A percentile compares a stretch with the other conserved stretches of the same genome.
phyloP scores from a whole-genome alignment of 805 yeast genomes.

The Yamadazyma laniorum region DNA sequence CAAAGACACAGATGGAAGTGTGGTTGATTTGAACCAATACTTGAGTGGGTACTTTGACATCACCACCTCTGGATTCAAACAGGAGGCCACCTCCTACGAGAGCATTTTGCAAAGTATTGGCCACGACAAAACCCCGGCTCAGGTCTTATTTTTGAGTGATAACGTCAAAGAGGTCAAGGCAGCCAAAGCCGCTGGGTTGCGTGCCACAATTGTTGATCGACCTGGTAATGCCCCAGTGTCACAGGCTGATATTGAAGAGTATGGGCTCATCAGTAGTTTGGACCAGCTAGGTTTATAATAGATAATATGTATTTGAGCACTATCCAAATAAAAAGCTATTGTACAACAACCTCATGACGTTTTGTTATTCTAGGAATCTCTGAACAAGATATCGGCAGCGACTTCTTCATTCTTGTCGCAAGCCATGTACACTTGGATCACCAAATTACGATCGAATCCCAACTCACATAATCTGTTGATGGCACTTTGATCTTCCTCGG shows the following conservation, averaged over 20 bases:
- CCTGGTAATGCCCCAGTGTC: constrained; percentile 68
- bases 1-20: constrained; percentile 22
- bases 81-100: constrained; percentile 53
- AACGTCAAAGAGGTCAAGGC: constrained; percentile 76
- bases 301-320: too few relatives aligned
- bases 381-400: constrained; percentile 87
- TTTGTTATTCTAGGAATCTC: constrained; percentile 40
- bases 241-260: constrained; percentile 27
- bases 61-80: constrained; percentile 75
- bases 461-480: constrained; percentile 84
- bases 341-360: constrained; percentile 7
- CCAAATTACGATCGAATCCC: constrained; percentile 87
- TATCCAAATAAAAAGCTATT: constrained; percentile 8
- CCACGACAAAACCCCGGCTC: constrained; percentile 21
- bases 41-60: constrained; percentile 81
- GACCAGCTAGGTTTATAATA: neutral
- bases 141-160: constrained; percentile 73
- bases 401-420: constrained; percentile 97
- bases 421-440: constrained; percentile 92
- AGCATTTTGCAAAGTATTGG: constrained; percentile 50
- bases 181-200: constrained; percentile 64
- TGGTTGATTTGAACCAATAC: constrained; percentile 50
- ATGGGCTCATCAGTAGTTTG: constrained; percentile 19
- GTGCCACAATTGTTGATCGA: constrained; percentile 57
- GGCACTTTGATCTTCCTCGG: constrained; percentile 87